Conservation (phyloP, 2,329 filamentous ascomycete genomes). For the Fusarium denticulatum region DNA sequence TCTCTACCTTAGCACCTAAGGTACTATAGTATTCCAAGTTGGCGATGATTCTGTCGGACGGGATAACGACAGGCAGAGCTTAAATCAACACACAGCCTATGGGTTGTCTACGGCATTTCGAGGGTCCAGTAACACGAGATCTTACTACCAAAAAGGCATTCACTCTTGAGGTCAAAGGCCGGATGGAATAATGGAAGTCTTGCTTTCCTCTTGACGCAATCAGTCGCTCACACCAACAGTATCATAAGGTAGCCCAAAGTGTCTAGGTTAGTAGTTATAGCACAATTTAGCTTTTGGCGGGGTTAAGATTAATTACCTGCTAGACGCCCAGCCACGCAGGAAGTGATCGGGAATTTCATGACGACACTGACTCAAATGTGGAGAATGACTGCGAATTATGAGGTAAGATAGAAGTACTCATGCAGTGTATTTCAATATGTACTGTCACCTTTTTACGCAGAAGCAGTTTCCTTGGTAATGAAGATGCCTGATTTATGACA, state of each 20-base stretch:
- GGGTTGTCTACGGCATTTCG: neutral
- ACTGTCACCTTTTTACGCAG: neutral
- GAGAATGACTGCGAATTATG: conserved; percentile 16
- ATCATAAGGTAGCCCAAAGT: neutral
- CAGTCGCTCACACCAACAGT: neutral
- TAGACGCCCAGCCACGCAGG: neutral
- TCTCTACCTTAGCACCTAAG: neutral
- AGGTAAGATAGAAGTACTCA: neutral
- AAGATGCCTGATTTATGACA: neutral
- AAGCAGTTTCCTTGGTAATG: neutral
- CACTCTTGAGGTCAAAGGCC: neutral
- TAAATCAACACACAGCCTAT: neutral
- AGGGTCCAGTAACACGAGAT: neutral
- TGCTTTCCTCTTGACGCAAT: conserved; percentile 3
- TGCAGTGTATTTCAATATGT: neutral
- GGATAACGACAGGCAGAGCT: neutral
- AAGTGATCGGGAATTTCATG: conserved; percentile 12
- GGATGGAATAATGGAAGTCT: neutral
- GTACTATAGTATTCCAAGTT: neutral
- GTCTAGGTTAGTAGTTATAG: neutral
- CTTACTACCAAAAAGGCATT: neutral
- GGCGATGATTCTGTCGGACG: neutral
- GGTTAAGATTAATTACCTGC: conserved; percentile 7
- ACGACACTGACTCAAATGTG: conserved; percentile 10
- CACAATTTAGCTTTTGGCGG: conserved; percentile 23